Evolutionary conservation across 2,329 filamentous ascomycete genomes (phyloP).

Genomic region (Diaporthe australafricana): DNA sequence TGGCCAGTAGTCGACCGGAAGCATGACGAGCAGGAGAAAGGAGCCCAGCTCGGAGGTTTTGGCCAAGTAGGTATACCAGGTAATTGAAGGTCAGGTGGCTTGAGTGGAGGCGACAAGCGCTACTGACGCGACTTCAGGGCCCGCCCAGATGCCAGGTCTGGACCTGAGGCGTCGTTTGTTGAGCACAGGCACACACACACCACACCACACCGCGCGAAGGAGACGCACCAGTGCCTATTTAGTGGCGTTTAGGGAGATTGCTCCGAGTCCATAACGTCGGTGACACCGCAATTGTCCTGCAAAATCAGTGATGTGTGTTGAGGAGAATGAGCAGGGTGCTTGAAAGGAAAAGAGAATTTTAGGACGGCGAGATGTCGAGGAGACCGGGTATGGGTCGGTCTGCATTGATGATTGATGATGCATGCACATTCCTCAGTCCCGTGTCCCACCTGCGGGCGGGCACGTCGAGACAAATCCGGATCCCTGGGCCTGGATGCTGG

Average conservation of each 20-base stretch:
- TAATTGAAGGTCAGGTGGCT: background rate
- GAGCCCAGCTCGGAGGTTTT: background rate
- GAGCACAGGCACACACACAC: background rate
- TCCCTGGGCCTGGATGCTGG: background rate
- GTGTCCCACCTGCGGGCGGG: background rate
- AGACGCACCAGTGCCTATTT: slow-evolving; percentile 12
- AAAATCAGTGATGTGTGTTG: background rate
- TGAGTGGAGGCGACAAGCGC: slow-evolving; percentile 11
- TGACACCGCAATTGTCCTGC: background rate
- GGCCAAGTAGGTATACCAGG: background rate
- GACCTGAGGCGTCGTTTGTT: slow-evolving; percentile 8
- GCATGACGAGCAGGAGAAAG: slow-evolving; percentile 30
- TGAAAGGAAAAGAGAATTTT: background rate
- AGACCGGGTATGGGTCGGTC: background rate
- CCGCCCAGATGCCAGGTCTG: slow-evolving; percentile 20
- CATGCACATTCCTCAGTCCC: background rate
- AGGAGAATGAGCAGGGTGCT: background rate
- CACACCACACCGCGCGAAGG: background rate
- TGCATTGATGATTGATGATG: too few species aligned
- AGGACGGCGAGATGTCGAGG: background rate
- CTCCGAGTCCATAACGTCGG: background rate
- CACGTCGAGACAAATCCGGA: too few species aligned
- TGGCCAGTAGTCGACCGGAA: slow-evolving; percentile 28
- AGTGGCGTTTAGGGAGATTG: slow-evolving; percentile 1
- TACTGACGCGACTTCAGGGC: slow-evolving; percentile 12